Evolutionary conservation across 225 moss, liverwort and hornwort species (phyloP).

Genomic region (Neckera pumila): DNA sequence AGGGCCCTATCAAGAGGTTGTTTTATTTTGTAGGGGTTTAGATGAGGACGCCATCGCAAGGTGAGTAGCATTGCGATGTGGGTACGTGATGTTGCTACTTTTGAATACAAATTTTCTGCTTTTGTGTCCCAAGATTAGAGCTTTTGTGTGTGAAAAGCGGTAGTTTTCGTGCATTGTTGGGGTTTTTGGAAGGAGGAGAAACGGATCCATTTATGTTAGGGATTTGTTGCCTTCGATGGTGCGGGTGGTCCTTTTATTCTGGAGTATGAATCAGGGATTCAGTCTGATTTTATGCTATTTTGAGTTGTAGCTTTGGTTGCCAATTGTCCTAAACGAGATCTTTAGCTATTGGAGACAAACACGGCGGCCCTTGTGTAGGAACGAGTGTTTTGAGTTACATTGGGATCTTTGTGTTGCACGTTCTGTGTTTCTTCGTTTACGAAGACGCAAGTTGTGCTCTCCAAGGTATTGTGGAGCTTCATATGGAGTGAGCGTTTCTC

Average conservation of each 20-base stretch:
- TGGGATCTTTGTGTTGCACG: too few relatives aligned
- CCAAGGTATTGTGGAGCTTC: too few relatives aligned
- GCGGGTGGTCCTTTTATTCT: neutral
- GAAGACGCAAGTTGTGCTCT: too few relatives aligned
- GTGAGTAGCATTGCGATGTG: neutral
- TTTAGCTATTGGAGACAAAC: neutral
- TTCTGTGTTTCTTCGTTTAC: too few relatives aligned
- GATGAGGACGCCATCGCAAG: neutral
- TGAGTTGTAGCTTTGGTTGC: neutral
- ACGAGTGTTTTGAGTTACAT: neutral
- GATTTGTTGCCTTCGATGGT: neutral
- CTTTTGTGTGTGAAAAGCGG: neutral
- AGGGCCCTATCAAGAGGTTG: neutral
- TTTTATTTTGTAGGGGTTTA: conserved; percentile 1
- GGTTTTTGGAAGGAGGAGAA: neutral
- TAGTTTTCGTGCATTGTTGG: neutral
- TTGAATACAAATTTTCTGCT: neutral
- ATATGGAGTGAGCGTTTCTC: too few relatives aligned
- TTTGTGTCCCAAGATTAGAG: neutral
- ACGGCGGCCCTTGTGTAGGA: neutral
- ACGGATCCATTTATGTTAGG: neutral
- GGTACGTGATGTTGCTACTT: neutral
- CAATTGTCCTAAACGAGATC: neutral
- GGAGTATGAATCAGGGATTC: neutral
- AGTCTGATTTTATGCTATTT: neutral